phyloP scores from a whole-genome alignment of 2,329 filamentous ascomycete genomes.

The Cytospora chrysosperma region DNA sequence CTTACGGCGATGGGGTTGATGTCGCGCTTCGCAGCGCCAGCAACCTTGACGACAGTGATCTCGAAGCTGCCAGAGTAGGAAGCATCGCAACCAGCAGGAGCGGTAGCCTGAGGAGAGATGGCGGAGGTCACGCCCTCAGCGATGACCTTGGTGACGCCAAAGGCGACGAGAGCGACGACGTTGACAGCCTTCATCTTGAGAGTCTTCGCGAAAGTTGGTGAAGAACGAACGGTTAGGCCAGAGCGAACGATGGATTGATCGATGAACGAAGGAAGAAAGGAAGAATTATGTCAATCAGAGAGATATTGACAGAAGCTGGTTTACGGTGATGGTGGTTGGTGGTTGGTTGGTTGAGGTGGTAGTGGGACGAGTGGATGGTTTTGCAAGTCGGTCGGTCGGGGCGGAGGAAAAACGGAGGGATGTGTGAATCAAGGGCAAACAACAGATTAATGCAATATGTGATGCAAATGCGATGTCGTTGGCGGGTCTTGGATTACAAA shows the following conservation, averaged over 20 bases:
- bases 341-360: constrained; percentile 4
- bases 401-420: background rate
- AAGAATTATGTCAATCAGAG: constrained; percentile 5
- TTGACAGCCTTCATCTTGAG: constrained; percentile 34
- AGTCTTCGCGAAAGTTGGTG: background rate
- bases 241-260: background rate
- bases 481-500: constrained; percentile 18
- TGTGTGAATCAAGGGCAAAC: constrained; percentile 8
- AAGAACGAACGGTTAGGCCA: background rate
- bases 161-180: constrained; percentile 40
- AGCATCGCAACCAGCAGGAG: constrained; percentile 52
- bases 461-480: background rate
- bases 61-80: constrained; percentile 55
- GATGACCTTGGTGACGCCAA: constrained; percentile 42
- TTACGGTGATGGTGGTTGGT: background rate
- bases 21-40: constrained; percentile 38
- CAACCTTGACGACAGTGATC: constrained; percentile 51
- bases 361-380: background rate
- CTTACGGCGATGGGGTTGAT: constrained; percentile 30
- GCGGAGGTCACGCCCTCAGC: constrained; percentile 45
- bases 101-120: constrained; percentile 43
- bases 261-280: background rate
- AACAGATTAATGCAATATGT: background rate
- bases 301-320: background rate
- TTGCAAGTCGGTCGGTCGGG: background rate